These are phyloP conservation scores for Skeletonema menzelii DNA, from an alignment of 108 stramenopile genomes.

Conservation along the genomic window DNA sequence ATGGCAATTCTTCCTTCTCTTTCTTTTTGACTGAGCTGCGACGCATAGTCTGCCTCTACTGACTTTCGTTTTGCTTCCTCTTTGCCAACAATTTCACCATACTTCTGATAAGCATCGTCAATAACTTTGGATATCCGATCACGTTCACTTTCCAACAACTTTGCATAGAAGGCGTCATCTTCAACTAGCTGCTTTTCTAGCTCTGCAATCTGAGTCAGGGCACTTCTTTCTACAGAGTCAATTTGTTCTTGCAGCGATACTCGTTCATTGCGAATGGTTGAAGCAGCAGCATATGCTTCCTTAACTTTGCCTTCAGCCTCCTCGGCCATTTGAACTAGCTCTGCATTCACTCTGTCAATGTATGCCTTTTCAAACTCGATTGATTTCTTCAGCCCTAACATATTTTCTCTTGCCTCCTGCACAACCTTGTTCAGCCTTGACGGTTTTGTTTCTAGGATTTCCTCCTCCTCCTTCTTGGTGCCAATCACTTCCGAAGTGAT, in stretches of 20 bases:
- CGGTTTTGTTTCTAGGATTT: conserved; percentile 16
- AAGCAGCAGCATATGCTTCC: conserved; percentile 17
- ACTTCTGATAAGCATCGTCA: conserved; percentile 13
- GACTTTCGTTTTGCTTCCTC: conserved; percentile 15
- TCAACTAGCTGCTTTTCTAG: conserved; percentile 18
- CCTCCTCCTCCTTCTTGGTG: conserved; percentile 25
- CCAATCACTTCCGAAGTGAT: conserved; percentile 17
- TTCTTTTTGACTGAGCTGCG: conserved; percentile 13
- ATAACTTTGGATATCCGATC: conserved; percentile 27
- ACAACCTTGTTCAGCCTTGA: conserved; percentile 18
- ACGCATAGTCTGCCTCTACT: conserved; percentile 10
- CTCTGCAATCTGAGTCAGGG: conserved; percentile 23
- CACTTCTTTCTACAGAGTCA: conserved; percentile 19
- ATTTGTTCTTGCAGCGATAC: conserved; percentile 29
- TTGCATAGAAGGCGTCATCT: conserved; percentile 24
- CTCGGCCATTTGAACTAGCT: conserved; percentile 19
- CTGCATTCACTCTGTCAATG: conserved; percentile 14
- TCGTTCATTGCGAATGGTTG: conserved; percentile 24
- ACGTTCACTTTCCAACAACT: conserved; percentile 12
- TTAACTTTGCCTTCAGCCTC: conserved; percentile 27
- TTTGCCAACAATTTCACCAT: conserved; percentile 20
- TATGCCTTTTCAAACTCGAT: conserved; percentile 10
- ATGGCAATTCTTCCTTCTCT: conserved; percentile 10
- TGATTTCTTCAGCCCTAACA: conserved; percentile 11
- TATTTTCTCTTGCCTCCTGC: conserved; percentile 17